Base-by-base conservation (phyloP, 2,329 filamentous ascomycete genomes). In the Cryphonectria nitschkei region DNA sequence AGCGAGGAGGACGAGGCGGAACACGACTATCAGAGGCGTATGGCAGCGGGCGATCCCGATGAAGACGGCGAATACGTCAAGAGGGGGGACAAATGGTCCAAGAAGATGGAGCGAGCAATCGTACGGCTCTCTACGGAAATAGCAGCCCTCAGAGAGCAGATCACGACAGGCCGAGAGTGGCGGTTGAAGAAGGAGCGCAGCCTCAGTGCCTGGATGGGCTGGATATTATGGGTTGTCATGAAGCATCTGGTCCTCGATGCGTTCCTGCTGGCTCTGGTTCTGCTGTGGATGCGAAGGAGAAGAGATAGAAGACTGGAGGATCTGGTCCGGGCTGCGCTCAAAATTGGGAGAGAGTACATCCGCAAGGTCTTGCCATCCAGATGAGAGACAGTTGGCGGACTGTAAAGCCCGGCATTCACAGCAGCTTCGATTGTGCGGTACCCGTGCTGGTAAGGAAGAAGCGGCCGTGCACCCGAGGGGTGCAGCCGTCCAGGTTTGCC, bases 41-140 rank as follows among this genome's bases (percentile, higher is more conserved):
- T 86, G 78, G 76, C 75, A 32, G 77, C 82, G 74, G 81, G 84
- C 66, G 80, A 80, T n/a, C 80, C 80, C 13, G 81, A 81, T 0
- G 78, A 79, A 22, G 77, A 81, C 32, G 78, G 78, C 66, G 79
- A 82, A 61, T 82, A 81, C 60, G 79, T 80, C 11, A 82, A 81
- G 76, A 81, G 80, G 52, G 83, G 81, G 26, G 84, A 83, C 72
- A 90, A 89, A 76, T 97, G 94, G 93, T 90, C 92, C 67, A 90
- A 88, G 72, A 90, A 92, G 75, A 91, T 98, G 73, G 95, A 98
- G 82, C 88, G 90, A 60, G 93, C 94, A 32, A 86, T 98, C 70
- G 93, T 95, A 69, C 93, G 94, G 76, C 90, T 98, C 82, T 97
- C 95, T 6, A 92, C 94, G 22, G 96, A 99, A 81, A 89, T 99